A percentile compares a stretch with the other conserved stretches of the same genome.
These are phyloP conservation scores for Wickerhamiella occidentalis DNA, from an alignment of 805 yeast genomes.

Conservation along the genomic window DNA sequence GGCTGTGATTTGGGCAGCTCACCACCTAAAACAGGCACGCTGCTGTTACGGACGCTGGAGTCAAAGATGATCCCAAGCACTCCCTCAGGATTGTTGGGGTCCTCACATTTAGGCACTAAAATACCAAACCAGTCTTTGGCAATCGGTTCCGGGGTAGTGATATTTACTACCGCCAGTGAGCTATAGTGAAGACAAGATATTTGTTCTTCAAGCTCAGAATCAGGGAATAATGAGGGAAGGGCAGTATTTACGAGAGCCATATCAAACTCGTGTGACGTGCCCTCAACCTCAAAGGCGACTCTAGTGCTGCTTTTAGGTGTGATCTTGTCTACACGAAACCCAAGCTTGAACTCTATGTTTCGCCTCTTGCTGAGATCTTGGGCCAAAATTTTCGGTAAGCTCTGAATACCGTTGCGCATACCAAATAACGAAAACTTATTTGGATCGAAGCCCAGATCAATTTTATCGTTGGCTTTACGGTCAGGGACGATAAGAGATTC, in stretches of 20 bases:
- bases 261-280: conserved; percentile 10
- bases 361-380: conserved; percentile 14
- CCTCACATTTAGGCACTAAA: conserved; percentile 52
- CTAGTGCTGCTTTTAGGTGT: neutral
- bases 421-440: conserved; percentile 19
- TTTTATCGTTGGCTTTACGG: conserved; percentile 9
- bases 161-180: conserved; percentile 57
- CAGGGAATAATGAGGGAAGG: conserved; percentile 13
- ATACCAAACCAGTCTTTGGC: conserved; percentile 68
- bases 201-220: conserved; percentile 3
- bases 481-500: conserved; percentile 10
- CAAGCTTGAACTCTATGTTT: conserved; percentile 20
- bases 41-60: conserved; percentile 61
- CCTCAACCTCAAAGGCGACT: conserved; percentile 5
- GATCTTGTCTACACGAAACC: conserved; percentile 13
- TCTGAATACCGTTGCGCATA: conserved; percentile 24
- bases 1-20: conserved; percentile 33
- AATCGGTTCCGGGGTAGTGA: conserved; percentile 40
- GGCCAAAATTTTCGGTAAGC: conserved; percentile 21
- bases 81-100: conserved; percentile 38
- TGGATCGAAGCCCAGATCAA: conserved; percentile 4
- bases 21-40: conserved; percentile 25
- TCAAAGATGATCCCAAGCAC: conserved; percentile 84
- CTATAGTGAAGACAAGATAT: conserved; percentile 35
- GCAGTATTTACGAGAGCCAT: conserved; percentile 19